A percentile compares a stretch with the other conserved stretches of the same genome.
Evolutionary conservation across 148 eudicot species (phyloP).

Genomic region (Suaeda aralocaspica): DNA sequence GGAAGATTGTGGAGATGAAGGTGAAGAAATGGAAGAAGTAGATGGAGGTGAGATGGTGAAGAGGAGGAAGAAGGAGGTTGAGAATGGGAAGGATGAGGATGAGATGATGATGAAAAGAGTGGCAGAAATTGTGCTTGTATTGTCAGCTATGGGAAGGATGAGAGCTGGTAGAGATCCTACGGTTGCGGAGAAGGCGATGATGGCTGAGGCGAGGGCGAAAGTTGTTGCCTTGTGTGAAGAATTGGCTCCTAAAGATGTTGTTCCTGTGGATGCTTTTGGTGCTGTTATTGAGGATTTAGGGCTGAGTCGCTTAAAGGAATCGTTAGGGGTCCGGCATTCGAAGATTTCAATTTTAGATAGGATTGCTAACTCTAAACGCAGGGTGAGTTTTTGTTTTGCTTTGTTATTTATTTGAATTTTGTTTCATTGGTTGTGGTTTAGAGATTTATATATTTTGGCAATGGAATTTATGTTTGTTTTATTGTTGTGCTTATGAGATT

Average conservation of each 20-base stretch:
- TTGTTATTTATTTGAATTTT: background rate
- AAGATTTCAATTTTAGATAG: conserved; percentile 66
- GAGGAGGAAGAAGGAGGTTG: conserved; percentile 28
- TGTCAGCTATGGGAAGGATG: conserved; percentile 84
- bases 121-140: conserved; percentile 77
- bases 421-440: background rate
- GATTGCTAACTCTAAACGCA: conserved; percentile 45
- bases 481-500: background rate
- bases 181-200: conserved; percentile 58
- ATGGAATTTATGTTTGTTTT: background rate
- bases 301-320: conserved; percentile 48
- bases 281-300: conserved; percentile 80
- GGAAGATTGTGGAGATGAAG: background rate
- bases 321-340: conserved; percentile 52
- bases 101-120: conserved; percentile 46
- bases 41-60: conserved; percentile 30
- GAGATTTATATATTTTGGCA: background rate
- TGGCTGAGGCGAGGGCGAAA: conserved; percentile 68
- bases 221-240: conserved; percentile 49
- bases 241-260: conserved; percentile 73
- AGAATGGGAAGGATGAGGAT: too few species aligned
- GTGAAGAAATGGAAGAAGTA: conserved; percentile 1
- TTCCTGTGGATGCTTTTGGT: conserved; percentile 59
- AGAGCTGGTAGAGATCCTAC: conserved; percentile 73
- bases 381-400: conserved; percentile 39